phyloP scores from a whole-genome alignment of 495 filamentous ascomycete species.

The Halenospora varia region DNA sequence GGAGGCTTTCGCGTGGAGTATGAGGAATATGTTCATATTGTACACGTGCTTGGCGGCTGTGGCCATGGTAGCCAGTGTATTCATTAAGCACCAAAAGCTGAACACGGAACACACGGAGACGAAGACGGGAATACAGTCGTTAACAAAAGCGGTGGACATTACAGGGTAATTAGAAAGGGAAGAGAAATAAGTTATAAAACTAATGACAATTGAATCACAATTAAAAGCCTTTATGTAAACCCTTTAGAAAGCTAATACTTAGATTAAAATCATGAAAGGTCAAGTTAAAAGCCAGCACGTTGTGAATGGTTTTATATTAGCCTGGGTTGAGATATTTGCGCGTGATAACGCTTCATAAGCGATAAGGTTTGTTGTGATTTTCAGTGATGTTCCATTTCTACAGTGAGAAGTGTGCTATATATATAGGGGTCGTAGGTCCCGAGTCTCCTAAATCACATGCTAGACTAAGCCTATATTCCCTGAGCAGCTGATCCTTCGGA shows the following conservation, averaged over 20 bases:
- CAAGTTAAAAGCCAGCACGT: not conserved
- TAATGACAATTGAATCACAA: not conserved
- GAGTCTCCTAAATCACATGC: no score
- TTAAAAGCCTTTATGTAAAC: not conserved
- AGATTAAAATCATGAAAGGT: not conserved
- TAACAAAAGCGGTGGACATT: slow-evolving; percentile 16
- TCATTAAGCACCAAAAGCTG: slow-evolving; percentile 48
- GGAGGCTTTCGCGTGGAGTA: slow-evolving; percentile 37
- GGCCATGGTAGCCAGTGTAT: slow-evolving; percentile 46
- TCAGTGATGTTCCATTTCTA: no score
- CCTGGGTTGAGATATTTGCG: not conserved
- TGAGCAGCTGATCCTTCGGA: no score
- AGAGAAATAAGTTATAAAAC: not conserved
- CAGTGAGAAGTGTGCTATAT: no score
- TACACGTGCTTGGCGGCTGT: slow-evolving; percentile 49
- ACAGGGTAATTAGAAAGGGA: slow-evolving; percentile 3
- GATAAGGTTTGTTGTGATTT: no score
- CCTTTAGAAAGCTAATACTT: not conserved
- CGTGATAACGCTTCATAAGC: no score
- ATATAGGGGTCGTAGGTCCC: no score
- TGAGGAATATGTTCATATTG: slow-evolving; percentile 54
- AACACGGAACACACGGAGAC: slow-evolving; percentile 60
- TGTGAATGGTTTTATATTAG: not conserved
- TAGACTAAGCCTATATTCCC: no score
- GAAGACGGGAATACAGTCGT: slow-evolving; percentile 42